Evolutionary conservation across 257 asterid species (phyloP), one percentile per base, ranked within the genome.

Genomic region (Salvia miltiorrhiza): DNA sequence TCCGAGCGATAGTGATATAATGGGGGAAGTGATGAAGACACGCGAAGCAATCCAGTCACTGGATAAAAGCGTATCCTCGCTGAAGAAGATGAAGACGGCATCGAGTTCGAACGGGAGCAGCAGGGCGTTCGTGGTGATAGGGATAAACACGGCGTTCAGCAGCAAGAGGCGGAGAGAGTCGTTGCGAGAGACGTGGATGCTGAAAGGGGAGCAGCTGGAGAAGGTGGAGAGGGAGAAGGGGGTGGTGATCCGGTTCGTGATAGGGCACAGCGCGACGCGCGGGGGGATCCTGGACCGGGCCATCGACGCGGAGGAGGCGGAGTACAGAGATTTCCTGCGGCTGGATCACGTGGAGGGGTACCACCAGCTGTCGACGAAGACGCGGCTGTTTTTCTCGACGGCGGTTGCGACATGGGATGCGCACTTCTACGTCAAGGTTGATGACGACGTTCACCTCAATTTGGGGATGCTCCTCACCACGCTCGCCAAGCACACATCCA

Each of bases 361-460:
- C 73, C 87, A 85, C 65, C 72, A 80, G 68, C 83, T 89, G 3
- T 89, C 96, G 20, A 75, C 87, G 2, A 89, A 89, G 64, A 89
- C 96, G 0, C 73, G 85, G 2, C 12, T 84, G 55, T 89, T 76
- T 40, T 87, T 89, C 85, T 77, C 96, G 0, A 87, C 80, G 0
- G 96, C 88, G 0, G 81, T 87, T 7, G 44, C 85, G 0, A 78
- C 69, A 0, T 89, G 96, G 96, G 95, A 89, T 23, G 96, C 96
- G 1, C 80, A 87, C 1, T 89, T 85, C 84, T 89, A 87, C 16
- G 84, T 89, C 9, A 89, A 87, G 72, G 89, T 89, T n/a, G 96
- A 89, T 28, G 96, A 89, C 47, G 96, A 89, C 62, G 84, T 89
- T 49, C 95, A 89, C 74, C 79, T 89, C n/a, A 89, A 89, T 62